These are phyloP conservation scores for Vanilla planifolia DNA, from an alignment of 106 monocot species.

Conservation along the genomic window DNA sequence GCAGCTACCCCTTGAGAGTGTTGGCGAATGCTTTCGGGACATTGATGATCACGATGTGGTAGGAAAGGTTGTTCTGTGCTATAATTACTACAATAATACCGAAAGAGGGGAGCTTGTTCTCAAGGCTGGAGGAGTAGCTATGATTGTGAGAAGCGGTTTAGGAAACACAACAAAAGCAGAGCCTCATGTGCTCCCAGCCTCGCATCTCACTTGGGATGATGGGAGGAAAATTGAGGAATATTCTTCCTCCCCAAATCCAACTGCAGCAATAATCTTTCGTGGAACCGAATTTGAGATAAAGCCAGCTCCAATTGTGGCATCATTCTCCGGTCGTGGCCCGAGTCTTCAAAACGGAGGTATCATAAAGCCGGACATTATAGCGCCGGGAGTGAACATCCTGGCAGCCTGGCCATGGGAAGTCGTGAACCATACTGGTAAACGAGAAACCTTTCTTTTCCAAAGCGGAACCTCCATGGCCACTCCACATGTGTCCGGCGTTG, in stretches of 20 bases:
- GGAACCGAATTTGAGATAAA: neutral
- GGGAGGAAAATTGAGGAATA: neutral
- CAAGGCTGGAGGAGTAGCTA: conserved; percentile 22
- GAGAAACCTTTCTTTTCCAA: conserved; percentile 11
- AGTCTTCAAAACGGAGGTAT: conserved; percentile 11
- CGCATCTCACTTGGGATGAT: conserved; percentile 3
- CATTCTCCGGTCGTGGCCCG: conserved; percentile 34
- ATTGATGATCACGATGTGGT: neutral
- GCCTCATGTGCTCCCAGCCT: conserved; percentile 24
- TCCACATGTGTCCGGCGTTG: conserved; percentile 47
- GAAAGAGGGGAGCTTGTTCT: neutral
- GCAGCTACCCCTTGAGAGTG: neutral
- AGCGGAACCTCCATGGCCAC: conserved; percentile 44
- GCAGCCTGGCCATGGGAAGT: conserved; percentile 31
- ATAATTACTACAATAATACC: neutral
- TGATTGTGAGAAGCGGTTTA: conserved; percentile 1
- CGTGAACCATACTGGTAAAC: neutral
- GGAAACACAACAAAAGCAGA: conserved; percentile 11
- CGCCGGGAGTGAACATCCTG: conserved; percentile 32
- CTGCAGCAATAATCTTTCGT: conserved; percentile 1
- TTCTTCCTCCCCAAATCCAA: neutral
- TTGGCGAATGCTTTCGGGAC: neutral
- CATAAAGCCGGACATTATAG: conserved; percentile 34
- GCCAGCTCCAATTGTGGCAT: conserved; percentile 9
- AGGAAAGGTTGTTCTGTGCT: conserved; percentile 1